Percentiles rank a stretch among this genome's conserved stretches.
These are phyloP conservation scores for Oehlia diaphana DNA, from an alignment of 192 early-diverging fungal genomes.

Conservation along the genomic window DNA sequence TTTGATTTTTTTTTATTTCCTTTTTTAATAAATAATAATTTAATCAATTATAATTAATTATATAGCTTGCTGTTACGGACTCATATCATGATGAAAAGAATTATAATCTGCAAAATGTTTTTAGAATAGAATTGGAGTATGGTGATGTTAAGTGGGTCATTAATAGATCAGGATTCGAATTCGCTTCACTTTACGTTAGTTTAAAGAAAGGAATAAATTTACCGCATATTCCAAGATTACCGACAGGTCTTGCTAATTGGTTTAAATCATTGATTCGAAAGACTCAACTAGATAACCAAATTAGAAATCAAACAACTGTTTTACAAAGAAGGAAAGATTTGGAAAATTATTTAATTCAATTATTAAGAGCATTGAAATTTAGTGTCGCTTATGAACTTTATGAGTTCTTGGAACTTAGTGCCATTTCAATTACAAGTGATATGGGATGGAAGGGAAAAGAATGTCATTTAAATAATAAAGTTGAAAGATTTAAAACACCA, in stretches of 20 bases:
- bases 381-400: slow-evolving; percentile 68
- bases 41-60: not conserved
- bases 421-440: slow-evolving; percentile 70
- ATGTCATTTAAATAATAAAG: slow-evolving; percentile 66
- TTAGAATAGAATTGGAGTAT: slow-evolving; percentile 73
- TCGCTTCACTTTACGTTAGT: slow-evolving; percentile 61
- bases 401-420: slow-evolving; percentile 75
- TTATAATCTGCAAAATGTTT: slow-evolving; percentile 49
- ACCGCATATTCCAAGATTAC: slow-evolving; percentile 38
- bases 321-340: slow-evolving; percentile 57
- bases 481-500: slow-evolving; percentile 53
- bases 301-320: slow-evolving; percentile 36
- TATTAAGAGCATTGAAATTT: slow-evolving; percentile 63
- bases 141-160: slow-evolving; percentile 81
- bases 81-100: slow-evolving; percentile 36
- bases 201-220: slow-evolving; percentile 54
- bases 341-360: slow-evolving; percentile 58
- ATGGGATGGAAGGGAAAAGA: slow-evolving; percentile 88
- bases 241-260: slow-evolving; percentile 9
- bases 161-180: slow-evolving; percentile 62
- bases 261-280: not conserved
- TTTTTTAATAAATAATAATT: not conserved
- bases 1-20: not conserved
- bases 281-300: slow-evolving; percentile 36
- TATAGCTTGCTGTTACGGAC: slow-evolving; percentile 53